Evolutionary conservation across 129 eudicot genomes (phyloP).

Genomic region (Chrysanthemum makinoi): DNA sequence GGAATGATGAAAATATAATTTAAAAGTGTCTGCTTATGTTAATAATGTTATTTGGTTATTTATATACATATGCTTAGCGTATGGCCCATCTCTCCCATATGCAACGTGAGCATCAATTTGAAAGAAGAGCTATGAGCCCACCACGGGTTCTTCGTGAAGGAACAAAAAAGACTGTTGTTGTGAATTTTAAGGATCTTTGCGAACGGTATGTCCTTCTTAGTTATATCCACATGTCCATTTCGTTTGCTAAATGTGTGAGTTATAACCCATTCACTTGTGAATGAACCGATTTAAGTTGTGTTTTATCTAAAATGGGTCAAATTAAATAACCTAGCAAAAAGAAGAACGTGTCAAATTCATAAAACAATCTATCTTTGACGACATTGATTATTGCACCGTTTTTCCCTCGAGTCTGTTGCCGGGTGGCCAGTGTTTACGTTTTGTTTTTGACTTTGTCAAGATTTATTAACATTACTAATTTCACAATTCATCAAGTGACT

Average conservation of each 20-base stretch:
- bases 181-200: slow-evolving; percentile 66
- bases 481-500: no score
- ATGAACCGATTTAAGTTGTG: no score
- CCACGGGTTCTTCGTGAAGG: slow-evolving; percentile 82
- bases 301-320: neutral
- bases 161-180: slow-evolving; percentile 67
- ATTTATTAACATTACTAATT: no score
- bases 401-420: neutral
- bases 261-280: no score
- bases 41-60: neutral
- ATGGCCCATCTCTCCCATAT: slow-evolving; percentile 50
- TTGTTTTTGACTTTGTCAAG: no score
- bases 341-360: no score
- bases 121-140: slow-evolving; percentile 64
- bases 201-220: slow-evolving; percentile 35
- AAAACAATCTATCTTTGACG: no score
- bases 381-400: no score
- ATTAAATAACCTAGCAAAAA: neutral
- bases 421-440: no score
- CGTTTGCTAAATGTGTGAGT: no score
- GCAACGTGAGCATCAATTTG: slow-evolving; percentile 42
- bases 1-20: neutral
- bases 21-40: neutral
- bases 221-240: neutral
- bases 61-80: slow-evolving; percentile 32